phyloP scores from a whole-genome alignment of 2,329 filamentous ascomycete species.

The Claviceps digitariae region DNA sequence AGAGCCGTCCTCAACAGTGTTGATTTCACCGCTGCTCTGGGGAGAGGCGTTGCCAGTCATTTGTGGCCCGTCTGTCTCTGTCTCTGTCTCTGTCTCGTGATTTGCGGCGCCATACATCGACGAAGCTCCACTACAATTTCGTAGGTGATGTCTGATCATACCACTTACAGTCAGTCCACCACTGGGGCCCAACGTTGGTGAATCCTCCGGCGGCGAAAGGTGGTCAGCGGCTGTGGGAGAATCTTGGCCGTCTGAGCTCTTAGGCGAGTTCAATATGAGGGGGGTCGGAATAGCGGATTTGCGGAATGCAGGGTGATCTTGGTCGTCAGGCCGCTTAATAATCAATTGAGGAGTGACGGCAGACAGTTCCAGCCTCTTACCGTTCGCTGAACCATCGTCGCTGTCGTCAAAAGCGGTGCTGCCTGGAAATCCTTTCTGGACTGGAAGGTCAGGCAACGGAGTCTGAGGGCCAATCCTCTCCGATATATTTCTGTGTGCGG shows the following conservation, averaged over 20 bases:
- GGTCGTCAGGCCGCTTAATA: conserved; percentile 35
- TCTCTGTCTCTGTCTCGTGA: conserved; percentile 12
- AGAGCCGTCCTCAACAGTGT: not conserved
- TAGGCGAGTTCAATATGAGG: conserved; percentile 19
- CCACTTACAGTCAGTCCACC: conserved; percentile 67
- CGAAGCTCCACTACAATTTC: conserved; percentile 67
- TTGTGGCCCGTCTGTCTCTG: not conserved
- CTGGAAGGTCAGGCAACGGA: conserved; percentile 14
- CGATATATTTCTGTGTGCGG: conserved; percentile 22
- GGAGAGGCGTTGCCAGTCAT: not conserved
- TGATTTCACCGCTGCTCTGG: not conserved
- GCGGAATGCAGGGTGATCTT: conserved; percentile 41
- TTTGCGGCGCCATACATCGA: conserved; percentile 52
- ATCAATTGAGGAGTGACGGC: conserved; percentile 21
- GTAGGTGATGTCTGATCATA: conserved; percentile 72
- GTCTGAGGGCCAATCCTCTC: conserved; percentile 19
- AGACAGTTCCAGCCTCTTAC: conserved; percentile 5
- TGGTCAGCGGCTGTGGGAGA: conserved; percentile 10
- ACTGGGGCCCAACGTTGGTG: conserved; percentile 63
- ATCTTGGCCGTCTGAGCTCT: conserved; percentile 14
- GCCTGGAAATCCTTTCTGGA: conserved; percentile 19
- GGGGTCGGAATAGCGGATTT: conserved; percentile 30
- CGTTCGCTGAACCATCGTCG: conserved; percentile 19
- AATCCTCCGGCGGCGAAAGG: conserved; percentile 38
- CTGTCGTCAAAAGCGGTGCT: conserved; percentile 33